A percentile compares a stretch with the other conserved stretches of the same genome.
Conservation (phyloP, 1,284 basidiomycete species). For the Melanopsichium pennsylvanicum region DNA sequence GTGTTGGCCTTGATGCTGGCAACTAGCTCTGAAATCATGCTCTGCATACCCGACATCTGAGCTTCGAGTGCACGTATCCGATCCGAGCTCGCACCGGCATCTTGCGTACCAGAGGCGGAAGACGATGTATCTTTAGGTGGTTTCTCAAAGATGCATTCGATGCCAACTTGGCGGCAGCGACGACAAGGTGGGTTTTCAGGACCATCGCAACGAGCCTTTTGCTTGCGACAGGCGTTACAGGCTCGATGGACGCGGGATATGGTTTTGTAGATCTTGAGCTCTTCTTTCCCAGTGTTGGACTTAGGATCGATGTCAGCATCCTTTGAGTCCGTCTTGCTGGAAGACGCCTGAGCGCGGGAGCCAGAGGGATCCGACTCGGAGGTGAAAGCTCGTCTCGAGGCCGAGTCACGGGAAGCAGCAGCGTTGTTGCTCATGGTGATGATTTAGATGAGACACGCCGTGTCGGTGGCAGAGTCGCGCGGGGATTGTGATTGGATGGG, state of each 20-base stretch:
- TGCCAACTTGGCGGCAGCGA: constrained; percentile 83
- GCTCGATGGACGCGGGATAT: constrained; percentile 45
- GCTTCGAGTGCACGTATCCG: constrained; percentile 29
- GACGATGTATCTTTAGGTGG: constrained; percentile 77
- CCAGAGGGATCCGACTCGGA: constrained; percentile 1
- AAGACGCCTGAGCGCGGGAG: not conserved
- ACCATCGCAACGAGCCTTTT: constrained; percentile 45
- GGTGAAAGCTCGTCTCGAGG: constrained; percentile 1
- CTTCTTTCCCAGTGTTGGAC: constrained; percentile 6
- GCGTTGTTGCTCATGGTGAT: constrained; percentile 13
- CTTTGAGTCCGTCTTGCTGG: not conserved
- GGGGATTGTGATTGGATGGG: too few relatives aligned
- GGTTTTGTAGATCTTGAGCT: constrained; percentile 42
- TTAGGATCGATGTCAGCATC: constrained; percentile 16
- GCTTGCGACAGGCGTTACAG: constrained; percentile 52
- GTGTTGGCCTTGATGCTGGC: constrained; percentile 41
- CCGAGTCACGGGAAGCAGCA: not conserved
- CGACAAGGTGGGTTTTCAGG: constrained; percentile 78
- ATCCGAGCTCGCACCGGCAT: constrained; percentile 68
- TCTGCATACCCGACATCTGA: constrained; percentile 41
- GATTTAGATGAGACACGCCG: not conserved
- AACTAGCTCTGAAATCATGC: constrained; percentile 44
- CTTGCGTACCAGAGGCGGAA: constrained; percentile 50
- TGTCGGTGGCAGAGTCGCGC: too few relatives aligned
- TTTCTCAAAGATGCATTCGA: constrained; percentile 88